Evolutionary conservation across 2,329 filamentous ascomycete genomes (phyloP), one percentile per base, ranked within the genome.

Genomic region (Cordyceps cateniannulata): DNA sequence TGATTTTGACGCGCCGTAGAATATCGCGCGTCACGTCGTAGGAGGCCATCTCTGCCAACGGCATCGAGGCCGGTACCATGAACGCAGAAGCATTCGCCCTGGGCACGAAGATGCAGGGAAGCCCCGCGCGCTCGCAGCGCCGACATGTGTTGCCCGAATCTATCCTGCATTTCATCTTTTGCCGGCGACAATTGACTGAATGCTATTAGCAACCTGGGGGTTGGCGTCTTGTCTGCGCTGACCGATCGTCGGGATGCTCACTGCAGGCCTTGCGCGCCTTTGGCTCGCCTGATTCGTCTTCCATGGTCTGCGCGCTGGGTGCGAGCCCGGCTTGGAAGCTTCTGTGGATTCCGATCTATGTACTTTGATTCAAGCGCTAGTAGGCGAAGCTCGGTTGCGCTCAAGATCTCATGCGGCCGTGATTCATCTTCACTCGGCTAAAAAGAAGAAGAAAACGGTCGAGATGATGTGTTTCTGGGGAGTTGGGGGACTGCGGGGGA

Each of bases 71-170:
- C 12, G 61, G 56, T 3, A 42, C 18, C 55, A 53, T 22, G 35
- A 62, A 54, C 0, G 61, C 61, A 62, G 71, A 61, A 65, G 74
- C 74, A 64, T 76, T 76, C 48, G 73, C 73, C 45, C 74, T 69
- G 12, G 75, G 74, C 35, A 75, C 73, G 61, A 76, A 76, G 14
- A 76, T 68, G 64, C 75, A 77, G 24, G 72, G 71, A 10, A 73
- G 67, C n/a, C 71, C 72, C 5, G 69, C 67, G 9, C 70, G 69
- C 20, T 69, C 60, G 59, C 72, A 75, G 61, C 72, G 67, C 20
- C 72, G 70, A 63, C 72, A 74, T 0, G 69, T 68, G 18, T 68
- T 66, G 25, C 71, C 70, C 7, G 67, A 65, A 18, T 75, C 72
- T 22, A 75, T 69, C 45, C 70, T 68, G 62, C 73, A 75, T 65